Conservation (phyloP, 768 basidiomycete genomes). For the Russula vinacea region DNA sequence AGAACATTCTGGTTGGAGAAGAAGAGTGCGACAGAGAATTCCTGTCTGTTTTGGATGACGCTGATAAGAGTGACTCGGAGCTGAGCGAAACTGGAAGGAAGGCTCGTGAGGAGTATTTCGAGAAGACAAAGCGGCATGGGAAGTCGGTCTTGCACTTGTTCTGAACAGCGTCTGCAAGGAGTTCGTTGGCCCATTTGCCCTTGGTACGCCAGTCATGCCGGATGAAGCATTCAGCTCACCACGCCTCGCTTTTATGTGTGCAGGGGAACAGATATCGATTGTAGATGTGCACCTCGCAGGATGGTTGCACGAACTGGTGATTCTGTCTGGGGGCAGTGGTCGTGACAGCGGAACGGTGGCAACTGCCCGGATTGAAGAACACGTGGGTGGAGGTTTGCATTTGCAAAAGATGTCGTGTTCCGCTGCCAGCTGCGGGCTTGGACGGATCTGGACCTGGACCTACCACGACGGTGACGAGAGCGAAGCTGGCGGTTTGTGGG, state of each 20-base stretch:
- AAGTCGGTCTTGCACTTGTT: conserved; percentile 45
- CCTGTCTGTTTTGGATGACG: conserved; percentile 49
- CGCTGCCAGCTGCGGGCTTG: conserved; percentile 12
- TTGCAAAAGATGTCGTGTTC: conserved; percentile 36
- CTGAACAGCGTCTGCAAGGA: conserved; percentile 52
- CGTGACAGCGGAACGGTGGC: conserved; percentile 51
- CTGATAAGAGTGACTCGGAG: conserved; percentile 41
- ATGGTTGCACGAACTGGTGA: conserved; percentile 65
- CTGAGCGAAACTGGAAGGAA: conserved; percentile 42
- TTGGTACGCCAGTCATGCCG: conserved; percentile 47
- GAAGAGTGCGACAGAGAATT: conserved; percentile 43
- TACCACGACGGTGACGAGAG: conserved; percentile 28
- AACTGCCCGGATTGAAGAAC: conserved; percentile 50
- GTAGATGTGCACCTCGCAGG: conserved; percentile 78
- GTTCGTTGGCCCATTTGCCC: conserved; percentile 58
- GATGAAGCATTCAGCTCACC: neutral
- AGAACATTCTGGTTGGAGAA: conserved; percentile 60
- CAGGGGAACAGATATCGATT: conserved; percentile 79
- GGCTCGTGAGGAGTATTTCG: conserved; percentile 50
- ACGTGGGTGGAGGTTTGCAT: conserved; percentile 46
- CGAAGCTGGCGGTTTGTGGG: conserved; percentile 67
- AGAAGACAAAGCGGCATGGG: conserved; percentile 54
- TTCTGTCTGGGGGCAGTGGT: conserved; percentile 51
- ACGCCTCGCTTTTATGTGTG: neutral
- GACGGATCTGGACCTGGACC: conserved; percentile 8